phyloP scores from a whole-genome alignment of 352 stramenopile species.

The Pythium oligandrum region DNA sequence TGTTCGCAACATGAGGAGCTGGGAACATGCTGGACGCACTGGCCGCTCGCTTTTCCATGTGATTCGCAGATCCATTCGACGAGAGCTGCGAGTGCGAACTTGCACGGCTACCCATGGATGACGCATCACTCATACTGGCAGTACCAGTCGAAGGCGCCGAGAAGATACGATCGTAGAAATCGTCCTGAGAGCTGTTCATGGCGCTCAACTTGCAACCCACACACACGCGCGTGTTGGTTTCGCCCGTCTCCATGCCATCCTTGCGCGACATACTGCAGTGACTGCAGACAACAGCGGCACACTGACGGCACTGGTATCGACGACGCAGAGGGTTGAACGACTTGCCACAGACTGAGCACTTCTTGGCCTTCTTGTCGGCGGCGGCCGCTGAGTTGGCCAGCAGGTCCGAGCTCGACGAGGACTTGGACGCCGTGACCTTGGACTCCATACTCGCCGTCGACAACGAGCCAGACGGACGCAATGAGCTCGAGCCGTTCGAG shows the following conservation, averaged over 20 bases:
- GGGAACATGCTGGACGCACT: conserved; percentile 17
- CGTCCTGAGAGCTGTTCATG: conserved; percentile 34
- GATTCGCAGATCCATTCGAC: background rate
- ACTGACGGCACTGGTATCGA: conserved; percentile 69
- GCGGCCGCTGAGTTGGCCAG: background rate
- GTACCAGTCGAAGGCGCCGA: conserved; percentile 26
- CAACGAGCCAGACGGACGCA: conserved; percentile 16
- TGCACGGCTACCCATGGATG: conserved; percentile 9
- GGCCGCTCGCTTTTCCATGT: conserved; percentile 12
- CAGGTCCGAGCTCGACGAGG: too few species aligned
- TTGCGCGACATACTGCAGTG: conserved; percentile 67
- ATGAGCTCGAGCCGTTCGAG: conserved; percentile 19
- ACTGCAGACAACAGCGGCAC: conserved; percentile 53
- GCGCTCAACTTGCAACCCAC: conserved; percentile 76
- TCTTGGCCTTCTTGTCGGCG: conserved; percentile 59
- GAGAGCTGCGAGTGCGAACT: conserved; percentile 24
- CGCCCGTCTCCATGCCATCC: conserved; percentile 39
- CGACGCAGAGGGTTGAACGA: conserved; percentile 77
- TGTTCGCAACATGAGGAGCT: background rate
- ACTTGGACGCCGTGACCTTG: conserved; percentile 8
- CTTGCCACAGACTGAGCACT: conserved; percentile 75
- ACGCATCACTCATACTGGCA: conserved; percentile 18
- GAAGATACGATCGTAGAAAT: conserved; percentile 64
- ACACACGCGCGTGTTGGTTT: conserved; percentile 58
- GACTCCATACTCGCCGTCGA: conserved; percentile 21